Base-by-base conservation (phyloP, 768 basidiomycete genomes). In the Hemileccinum rubropunctum region DNA sequence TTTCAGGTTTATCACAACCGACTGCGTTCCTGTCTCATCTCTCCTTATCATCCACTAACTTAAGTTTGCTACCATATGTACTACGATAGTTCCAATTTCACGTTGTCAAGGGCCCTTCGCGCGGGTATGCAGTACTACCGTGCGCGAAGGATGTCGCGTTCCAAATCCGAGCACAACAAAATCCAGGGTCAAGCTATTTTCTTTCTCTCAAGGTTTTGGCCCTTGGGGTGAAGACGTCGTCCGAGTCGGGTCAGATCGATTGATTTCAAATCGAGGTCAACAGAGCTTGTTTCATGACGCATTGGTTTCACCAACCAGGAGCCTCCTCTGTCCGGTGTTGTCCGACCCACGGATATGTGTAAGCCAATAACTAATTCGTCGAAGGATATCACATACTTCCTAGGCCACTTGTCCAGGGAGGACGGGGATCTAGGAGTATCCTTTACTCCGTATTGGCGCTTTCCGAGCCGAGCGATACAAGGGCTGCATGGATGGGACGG, bases 11-110 rank as follows among this genome's bases (percentile, higher is more conserved):
- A 51, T 59, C 48, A 48, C 42, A 26, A 37, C 47, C 42, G 51
- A 49, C 51, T 55, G 60, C 60, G 60, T 38, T 40, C 47, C 49
- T 28, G 35, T 39, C 57, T 63, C 62, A 45, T 54, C 51, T 48
- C 49, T 39, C 37, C 15, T 14, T 21, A 51, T 5, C 40, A 32
- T 42, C 43, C 26, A 45, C 53, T 45, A 23, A 6, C 23, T 6
- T 23, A 3, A 6, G 48, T 38, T 21, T 42, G 34, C 17, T 41
- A 28, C 47, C 30, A 10, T 41, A 41, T 21, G 35, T 47, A n/a
- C 14, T 32, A 39, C 45, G 36, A 50, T 42, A 45, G 32, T 45
- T 45, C 23, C 45, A 30, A 27, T 51, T 50, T 43, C 47, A 36
- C 47, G 41, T 48, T 45, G 52, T 41, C 13, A 42, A n/a, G 43